Evolutionary conservation across 2,329 filamentous ascomycete species (phyloP), one percentile per base, ranked within the genome.

Genomic region (Seiridium unicorne): DNA sequence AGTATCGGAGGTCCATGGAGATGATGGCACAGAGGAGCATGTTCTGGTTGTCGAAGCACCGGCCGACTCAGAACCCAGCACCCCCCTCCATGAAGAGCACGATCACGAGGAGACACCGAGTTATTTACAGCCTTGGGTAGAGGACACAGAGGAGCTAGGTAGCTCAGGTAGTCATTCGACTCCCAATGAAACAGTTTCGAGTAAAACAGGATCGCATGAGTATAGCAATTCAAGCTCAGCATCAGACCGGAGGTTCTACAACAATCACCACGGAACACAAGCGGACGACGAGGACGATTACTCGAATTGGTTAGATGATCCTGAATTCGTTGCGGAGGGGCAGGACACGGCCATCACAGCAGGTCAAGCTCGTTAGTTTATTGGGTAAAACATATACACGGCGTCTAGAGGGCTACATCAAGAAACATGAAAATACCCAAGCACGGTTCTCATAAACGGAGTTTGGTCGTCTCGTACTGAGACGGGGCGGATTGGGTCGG

Each of bases 1-100:
- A 32, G 64, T 72, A 11, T 72, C 71, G 31, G 65, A 70, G 60
- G 66, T 68, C 7, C 68, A 72, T 46, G 51, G 53, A 7, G 44
- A 61, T 26, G 66, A 70, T 4, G 65, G 59, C 26, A 61, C 51
- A 5, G 71, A 72, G 51, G 71, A 73, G 44, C 68, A 73, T 6
- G 64, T 71, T 4, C 57, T 73, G 0, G 67, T 73, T 8, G 70
- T 73, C 6, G 70, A 68, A 46, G 72, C 71, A 3, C 71, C 72
- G 5, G 61, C 62, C 11, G 69, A 73, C 51, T 70, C 70, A n/a
- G 69, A 73, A 54, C 67, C 70, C 1, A 65, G 66, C 40, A 71
- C 70, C 4, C 70, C 71, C 4, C 58, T 65, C 10, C 38, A 63
- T 10, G 61, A 62, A 7, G 57, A 60, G 7, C 44, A 64, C 18